Conservation (phyloP, 768 basidiomycete species). For the Suillus fuscotomentosus region DNA sequence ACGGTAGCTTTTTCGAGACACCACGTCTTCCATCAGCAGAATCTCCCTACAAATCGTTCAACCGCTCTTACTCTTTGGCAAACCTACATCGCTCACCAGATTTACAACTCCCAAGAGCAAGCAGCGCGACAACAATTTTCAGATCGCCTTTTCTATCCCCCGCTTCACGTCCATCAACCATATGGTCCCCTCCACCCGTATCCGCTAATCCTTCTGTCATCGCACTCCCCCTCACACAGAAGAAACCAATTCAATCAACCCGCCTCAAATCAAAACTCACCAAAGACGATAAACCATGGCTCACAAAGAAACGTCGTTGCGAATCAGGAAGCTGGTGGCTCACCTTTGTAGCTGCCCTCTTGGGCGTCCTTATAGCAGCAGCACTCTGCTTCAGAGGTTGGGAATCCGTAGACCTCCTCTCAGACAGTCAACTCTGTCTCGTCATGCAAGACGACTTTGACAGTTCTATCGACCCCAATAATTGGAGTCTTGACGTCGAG, state of each 20-base stretch:
- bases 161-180: constrained; percentile 57
- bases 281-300: constrained; percentile 47
- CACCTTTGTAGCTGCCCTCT: constrained; percentile 38
- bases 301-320: constrained; percentile 31
- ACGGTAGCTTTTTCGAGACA: constrained; percentile 12
- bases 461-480: constrained; percentile 38
- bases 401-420: constrained; percentile 35
- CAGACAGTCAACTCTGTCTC: constrained; percentile 35
- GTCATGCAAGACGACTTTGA: constrained; percentile 52
- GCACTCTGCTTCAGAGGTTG: constrained; percentile 47
- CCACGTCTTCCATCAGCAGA: constrained; percentile 33
- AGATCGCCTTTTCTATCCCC: constrained; percentile 71
- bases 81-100: constrained; percentile 30
- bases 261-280: constrained; percentile 51
- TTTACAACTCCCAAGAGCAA: constrained; percentile 38
- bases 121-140: constrained; percentile 49
- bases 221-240: constrained; percentile 37
- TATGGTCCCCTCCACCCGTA: constrained; percentile 58
- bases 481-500: constrained; percentile 50
- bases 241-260: constrained; percentile 39
- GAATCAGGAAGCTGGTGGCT: constrained; percentile 46
- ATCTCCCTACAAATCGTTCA: constrained; percentile 39
- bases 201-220: constrained; percentile 27
- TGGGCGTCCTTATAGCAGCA: constrained; percentile 43
- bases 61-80: constrained; percentile 22